phyloP scores from a whole-genome alignment of 2,329 filamentous ascomycete species.

The Monilinia vaccinii-corymbosi region DNA sequence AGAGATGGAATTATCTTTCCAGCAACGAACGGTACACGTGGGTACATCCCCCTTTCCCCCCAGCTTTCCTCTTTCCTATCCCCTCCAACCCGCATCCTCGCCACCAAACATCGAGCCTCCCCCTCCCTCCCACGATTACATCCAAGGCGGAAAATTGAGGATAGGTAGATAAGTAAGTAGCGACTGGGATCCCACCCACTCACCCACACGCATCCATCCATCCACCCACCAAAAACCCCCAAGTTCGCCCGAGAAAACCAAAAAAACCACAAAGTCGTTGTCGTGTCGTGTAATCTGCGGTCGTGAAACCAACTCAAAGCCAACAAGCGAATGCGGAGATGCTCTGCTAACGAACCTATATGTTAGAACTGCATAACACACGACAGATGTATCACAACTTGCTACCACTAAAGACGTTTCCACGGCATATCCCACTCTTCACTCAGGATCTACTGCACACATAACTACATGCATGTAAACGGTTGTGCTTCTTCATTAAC shows the following conservation, averaged over 20 bases:
- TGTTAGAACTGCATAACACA: conserved; percentile 3
- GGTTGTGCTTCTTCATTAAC: neutral
- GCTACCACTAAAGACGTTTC: neutral
- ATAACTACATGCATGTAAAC: neutral
- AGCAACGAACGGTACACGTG: too few relatives aligned
- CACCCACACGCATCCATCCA: too few relatives aligned
- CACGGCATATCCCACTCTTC: neutral
- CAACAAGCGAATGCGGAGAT: conserved; percentile 1
- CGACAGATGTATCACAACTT: neutral
- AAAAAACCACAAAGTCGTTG: neutral
- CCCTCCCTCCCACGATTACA: neutral
- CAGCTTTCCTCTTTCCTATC: too few relatives aligned
- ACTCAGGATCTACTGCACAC: neutral
- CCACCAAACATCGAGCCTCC: too few relatives aligned
- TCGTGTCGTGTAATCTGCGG: neutral
- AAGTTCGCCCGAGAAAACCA: too few relatives aligned
- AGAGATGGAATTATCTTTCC: too few relatives aligned
- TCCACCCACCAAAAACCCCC: neutral
- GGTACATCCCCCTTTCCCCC: too few relatives aligned
- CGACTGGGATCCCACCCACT: too few relatives aligned
- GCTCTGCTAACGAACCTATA: neutral
- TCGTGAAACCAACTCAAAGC: neutral
- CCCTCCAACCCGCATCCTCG: too few relatives aligned
- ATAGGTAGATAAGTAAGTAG: too few relatives aligned
- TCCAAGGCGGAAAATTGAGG: neutral